Base-by-base conservation (phyloP, 108 stramenopile species). In the Stephanodiscus minutulus region DNA sequence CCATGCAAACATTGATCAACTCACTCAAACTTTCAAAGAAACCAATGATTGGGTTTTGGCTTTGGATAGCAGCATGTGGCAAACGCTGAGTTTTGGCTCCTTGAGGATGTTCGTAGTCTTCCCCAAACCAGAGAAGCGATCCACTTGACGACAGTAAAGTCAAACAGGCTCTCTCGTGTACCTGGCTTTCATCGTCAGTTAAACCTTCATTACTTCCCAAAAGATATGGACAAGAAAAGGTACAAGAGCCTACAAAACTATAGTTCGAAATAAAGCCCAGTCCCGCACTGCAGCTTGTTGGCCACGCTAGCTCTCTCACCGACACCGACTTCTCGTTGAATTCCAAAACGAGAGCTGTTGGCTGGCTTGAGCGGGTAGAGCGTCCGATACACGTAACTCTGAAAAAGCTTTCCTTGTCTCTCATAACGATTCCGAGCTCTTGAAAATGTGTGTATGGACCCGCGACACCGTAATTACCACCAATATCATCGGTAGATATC, bases 401-500 rank as follows among this genome's bases (percentile, higher is more conserved):
- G 50, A 86, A 89, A 53, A 55, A 87, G 3, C 66, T 25, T 37
- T 62, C 70, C 21, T 74, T 77, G 31, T 77, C 71, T 52, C 59
- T 69, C 43, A 70, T 66, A 5, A 77, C 72, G 28, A 79, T 64
- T 18, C 89, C 88, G 18, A 88, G 77, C 56, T 79, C 72, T 62
- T 79, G 86, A 80, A 87, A 93, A 60, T 87, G 76, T 11, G 79
- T 61, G 70, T 81, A 93, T 10, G 90, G 90, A 5, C 88, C 88
- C 5, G 60, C 48, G 41, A 91, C 77, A 10, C 52, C 64, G 56
- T 72, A 49, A 33, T 61, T 36, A 13, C 81, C 81, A 17, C 73
- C 72, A 36, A 83, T 63, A 33, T 82, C 54, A 31, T 77, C 70
- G 29, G 82, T 47, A 5, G 79, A 68, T 52, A 92, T 71, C 20